Evolutionary conservation across 805 yeast species (phyloP).

Genomic region (Schwanniomyces pseudopolymorphus): DNA sequence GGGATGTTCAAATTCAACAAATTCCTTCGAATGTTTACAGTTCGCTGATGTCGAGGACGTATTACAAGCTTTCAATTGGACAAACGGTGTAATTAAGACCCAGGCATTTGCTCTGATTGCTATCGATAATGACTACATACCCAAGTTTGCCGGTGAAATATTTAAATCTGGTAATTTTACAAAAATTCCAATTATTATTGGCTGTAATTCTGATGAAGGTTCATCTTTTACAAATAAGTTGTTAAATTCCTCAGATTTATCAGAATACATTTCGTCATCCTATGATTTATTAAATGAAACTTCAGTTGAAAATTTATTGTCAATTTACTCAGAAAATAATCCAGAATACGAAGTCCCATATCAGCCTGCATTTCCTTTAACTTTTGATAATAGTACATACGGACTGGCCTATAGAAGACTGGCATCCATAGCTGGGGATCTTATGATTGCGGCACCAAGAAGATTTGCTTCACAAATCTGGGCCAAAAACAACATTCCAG

Average conservation of each 20-base stretch:
- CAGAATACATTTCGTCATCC: background rate
- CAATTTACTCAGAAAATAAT: background rate
- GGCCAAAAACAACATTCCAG: background rate
- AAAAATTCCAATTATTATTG: slow-evolving; percentile 1
- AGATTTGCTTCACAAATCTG: background rate
- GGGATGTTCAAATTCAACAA: background rate
- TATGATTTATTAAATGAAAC: background rate
- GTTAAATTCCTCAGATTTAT: background rate
- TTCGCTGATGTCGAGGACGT: background rate
- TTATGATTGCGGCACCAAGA: background rate
- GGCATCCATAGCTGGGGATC: background rate
- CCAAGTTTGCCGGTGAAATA: background rate
- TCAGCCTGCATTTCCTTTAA: background rate
- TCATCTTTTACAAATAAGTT: background rate
- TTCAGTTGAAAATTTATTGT: background rate
- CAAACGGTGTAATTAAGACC: background rate
- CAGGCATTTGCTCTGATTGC: background rate
- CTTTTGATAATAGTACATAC: background rate
- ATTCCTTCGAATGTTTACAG: background rate
- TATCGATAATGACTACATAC: slow-evolving; percentile 1
- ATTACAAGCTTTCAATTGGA: background rate
- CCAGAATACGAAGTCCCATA: background rate
- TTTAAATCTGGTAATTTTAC: background rate
- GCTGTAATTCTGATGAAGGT: slow-evolving; percentile 1
- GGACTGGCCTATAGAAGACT: background rate